Evolutionary conservation across 441 rosid species (phyloP).

Genomic region (Euphorbia celastroides): DNA sequence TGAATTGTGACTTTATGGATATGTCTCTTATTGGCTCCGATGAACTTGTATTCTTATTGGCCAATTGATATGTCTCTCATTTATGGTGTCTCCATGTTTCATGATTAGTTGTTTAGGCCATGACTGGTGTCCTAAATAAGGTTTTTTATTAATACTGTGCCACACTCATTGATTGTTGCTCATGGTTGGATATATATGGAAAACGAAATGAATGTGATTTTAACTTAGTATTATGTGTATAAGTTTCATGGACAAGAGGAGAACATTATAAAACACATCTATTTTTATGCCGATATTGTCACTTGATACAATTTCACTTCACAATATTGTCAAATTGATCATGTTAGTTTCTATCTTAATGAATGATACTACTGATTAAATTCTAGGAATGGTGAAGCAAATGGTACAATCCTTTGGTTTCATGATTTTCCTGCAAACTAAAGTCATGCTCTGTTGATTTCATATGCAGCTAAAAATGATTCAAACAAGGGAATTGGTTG

Average conservation of each 20-base stretch:
- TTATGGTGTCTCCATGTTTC: not conserved
- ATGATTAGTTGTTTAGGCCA: not conserved
- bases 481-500: conserved; percentile 57
- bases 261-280: not conserved
- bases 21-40: conserved; percentile 2
- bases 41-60: not conserved
- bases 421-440: not conserved
- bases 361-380: not conserved
- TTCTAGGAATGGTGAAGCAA: not conserved
- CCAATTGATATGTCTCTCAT: not conserved
- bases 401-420: not conserved
- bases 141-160: not conserved
- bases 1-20: conserved; percentile 13
- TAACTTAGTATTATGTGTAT: not conserved
- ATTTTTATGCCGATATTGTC: not conserved
- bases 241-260: not conserved
- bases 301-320: not conserved
- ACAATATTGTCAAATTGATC: not conserved
- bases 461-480: conserved; percentile 67
- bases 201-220: not conserved
- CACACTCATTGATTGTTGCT: not conserved
- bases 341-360: conserved; percentile 2
- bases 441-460: conserved; percentile 7
- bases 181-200: not conserved
- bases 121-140: not conserved